Base-by-base conservation (phyloP, 2,329 filamentous ascomycete species). In the Claviceps arundinis region DNA sequence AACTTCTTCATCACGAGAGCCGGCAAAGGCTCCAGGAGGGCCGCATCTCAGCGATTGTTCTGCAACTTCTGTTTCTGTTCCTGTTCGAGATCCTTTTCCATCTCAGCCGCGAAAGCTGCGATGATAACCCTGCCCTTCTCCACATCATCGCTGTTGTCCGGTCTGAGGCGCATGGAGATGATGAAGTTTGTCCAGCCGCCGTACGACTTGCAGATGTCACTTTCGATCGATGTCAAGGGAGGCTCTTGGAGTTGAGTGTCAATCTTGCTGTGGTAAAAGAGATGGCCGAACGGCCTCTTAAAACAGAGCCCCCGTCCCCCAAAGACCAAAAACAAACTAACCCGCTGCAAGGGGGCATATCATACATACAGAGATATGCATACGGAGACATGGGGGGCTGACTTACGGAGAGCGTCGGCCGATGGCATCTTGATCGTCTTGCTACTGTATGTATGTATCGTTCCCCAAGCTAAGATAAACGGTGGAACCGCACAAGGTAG, bases 161-260 rank as follows among this genome's bases (percentile, higher is more conserved):
- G 51, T 42, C 50, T 52, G 34, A 52, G 51, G 22, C 47, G 42
- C 34, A 46, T 26, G 37, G 47, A 45, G 2, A 2, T 2, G 42
- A 52, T 52, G 24, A 52, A 52, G 8, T 50, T 52, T 22, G 42
- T 52, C 51, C 51, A 52, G 11, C 51, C 47, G 17, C 51, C 51
- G 42, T 52, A 52, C 2, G 40, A 42, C 11, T 13, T 49, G 40
- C 51, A 24, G 14, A 52, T 46, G 5, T 46, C 19, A 14, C 51
- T 47, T 42, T 50, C 51, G 19, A 37, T 4, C 22, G 48, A 9
- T 22, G 11, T 50, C 47, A 52, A 24, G 13, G 24, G 41, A n/a
- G 51, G 51, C n/a, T 52, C 51, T 52, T 5, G n/a, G 22, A 7
- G 30, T 2, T 7, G 24, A n/a, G 5, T 16, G 38, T 47, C 17